These are phyloP conservation scores for Aureobasidium lini DNA, from an alignment of 2,329 filamentous ascomycete species.

Conservation along the genomic window DNA sequence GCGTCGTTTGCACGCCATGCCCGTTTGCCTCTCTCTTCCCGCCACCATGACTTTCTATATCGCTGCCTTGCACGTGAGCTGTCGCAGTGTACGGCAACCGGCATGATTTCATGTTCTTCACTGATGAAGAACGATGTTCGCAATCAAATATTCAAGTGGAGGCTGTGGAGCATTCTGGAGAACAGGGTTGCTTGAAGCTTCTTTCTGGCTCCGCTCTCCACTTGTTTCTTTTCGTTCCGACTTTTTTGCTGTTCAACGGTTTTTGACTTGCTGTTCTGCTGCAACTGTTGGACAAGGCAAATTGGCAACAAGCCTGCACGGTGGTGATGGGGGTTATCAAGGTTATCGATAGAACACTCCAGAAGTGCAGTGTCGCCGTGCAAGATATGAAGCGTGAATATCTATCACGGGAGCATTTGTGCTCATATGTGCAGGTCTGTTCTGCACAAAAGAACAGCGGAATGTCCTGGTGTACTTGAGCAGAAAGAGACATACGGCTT, in stretches of 20 bases:
- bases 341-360: not conserved
- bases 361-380: not conserved
- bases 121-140: not conserved
- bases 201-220: constrained; percentile 7
- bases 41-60: not conserved
- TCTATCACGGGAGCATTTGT: not conserved
- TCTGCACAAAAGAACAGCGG: no score
- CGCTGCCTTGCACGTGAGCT: not conserved
- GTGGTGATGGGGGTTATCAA: not conserved
- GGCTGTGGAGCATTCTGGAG: not conserved
- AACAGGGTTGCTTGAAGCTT: not conserved
- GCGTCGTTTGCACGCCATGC: not conserved
- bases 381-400: no score
- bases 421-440: no score
- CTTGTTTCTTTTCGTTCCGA: not conserved
- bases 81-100: not conserved
- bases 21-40: not conserved
- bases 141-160: not conserved
- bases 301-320: not conserved
- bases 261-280: not conserved
- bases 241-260: not conserved
- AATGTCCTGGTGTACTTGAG: no score
- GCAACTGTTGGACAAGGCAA: not conserved
- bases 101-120: not conserved
- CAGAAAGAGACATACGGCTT: no score